phyloP scores from a whole-genome alignment of 805 yeast genomes.

The Metschnikowia kunwiensis region DNA sequence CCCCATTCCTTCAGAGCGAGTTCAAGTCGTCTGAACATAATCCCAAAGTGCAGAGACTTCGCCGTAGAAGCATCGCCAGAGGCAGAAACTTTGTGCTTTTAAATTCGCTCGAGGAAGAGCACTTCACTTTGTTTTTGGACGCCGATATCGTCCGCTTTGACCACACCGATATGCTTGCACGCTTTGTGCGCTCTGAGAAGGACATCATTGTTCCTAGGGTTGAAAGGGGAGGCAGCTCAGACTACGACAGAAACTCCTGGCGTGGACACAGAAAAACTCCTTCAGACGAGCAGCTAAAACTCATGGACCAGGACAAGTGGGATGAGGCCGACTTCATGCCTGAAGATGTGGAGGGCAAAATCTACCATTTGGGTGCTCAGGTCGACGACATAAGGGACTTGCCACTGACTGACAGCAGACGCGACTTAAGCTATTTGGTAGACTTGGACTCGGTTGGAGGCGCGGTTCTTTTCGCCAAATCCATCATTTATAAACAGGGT shows the following conservation, averaged over 20 bases:
- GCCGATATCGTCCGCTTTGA: slow-evolving; percentile 31
- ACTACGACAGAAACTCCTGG: slow-evolving; percentile 43
- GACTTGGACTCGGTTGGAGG: slow-evolving; percentile 52
- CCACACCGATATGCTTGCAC: slow-evolving; percentile 22
- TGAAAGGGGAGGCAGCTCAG: slow-evolving; percentile 23
- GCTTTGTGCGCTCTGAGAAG: slow-evolving; percentile 26
- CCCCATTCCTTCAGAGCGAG: slow-evolving; percentile 13
- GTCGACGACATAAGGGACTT: slow-evolving; percentile 12
- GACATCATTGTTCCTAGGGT: slow-evolving; percentile 41
- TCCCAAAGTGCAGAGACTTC: slow-evolving; percentile 26
- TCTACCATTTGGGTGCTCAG: slow-evolving; percentile 29
- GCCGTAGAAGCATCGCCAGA: slow-evolving; percentile 37
- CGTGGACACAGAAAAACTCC: slow-evolving; percentile 37
- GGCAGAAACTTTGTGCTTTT: slow-evolving; percentile 35
- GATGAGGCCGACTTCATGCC: slow-evolving; percentile 35
- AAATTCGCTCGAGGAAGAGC: slow-evolving; percentile 27
- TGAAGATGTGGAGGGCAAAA: slow-evolving; percentile 23
- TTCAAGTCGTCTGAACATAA: slow-evolving; percentile 13
- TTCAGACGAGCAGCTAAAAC: slow-evolving; percentile 12
- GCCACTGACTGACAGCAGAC: slow-evolving; percentile 5
- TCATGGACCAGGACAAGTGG: slow-evolving; percentile 22
- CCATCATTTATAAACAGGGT: slow-evolving; percentile 45
- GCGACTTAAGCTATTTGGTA: slow-evolving; percentile 16
- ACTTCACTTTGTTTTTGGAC: slow-evolving; percentile 36
- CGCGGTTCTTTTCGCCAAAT: slow-evolving; percentile 44